A percentile compares a stretch with the other conserved stretches of the same genome.
Conservation (phyloP, 768 basidiomycete species). For the Infundibulicybe gibba region DNA sequence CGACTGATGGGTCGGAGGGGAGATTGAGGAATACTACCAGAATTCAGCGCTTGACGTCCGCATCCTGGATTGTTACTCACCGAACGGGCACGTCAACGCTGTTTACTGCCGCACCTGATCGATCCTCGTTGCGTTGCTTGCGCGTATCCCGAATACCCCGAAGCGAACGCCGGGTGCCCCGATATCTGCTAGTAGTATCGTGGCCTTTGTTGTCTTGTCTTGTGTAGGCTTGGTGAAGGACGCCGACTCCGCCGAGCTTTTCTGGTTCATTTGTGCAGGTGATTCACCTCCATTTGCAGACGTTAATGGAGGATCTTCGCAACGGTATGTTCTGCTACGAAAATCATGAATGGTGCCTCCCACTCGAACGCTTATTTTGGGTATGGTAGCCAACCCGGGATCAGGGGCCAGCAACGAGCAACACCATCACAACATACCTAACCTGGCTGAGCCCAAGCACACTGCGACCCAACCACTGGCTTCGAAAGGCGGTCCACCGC, state of each 20-base stretch:
- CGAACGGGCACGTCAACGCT: conserved; percentile 47
- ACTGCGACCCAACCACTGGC: too few species aligned
- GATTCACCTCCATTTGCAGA: conserved; percentile 17
- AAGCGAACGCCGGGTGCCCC: conserved; percentile 72
- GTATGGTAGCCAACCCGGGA: conserved; percentile 17
- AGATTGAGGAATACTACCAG: conserved; percentile 39
- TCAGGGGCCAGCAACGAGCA: conserved; percentile 7
- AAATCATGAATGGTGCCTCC: not conserved
- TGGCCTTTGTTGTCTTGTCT: conserved; percentile 78
- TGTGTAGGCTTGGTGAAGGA: conserved; percentile 82
- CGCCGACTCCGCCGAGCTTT: conserved; percentile 26
- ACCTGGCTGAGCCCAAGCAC: conserved; percentile 4
- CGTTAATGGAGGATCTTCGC: conserved; percentile 38
- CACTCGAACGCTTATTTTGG: conserved; percentile 24
- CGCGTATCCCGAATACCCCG: conserved; percentile 63
- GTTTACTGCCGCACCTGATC: conserved; percentile 74
- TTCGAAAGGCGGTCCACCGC: conserved; percentile 1
- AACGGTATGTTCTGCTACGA: conserved; percentile 22
- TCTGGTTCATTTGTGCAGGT: not conserved
- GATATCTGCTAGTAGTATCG: conserved; percentile 72
- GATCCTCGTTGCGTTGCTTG: conserved; percentile 78
- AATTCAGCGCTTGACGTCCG: conserved; percentile 60
- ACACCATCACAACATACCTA: conserved; percentile 4
- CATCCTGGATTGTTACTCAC: conserved; percentile 7
- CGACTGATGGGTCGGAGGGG: conserved; percentile 21